Percentiles rank a stretch among this genome's conserved stretches.
These are phyloP conservation scores for Nemania sp. DNA, from an alignment of 2,329 filamentous ascomycete species.

Conservation along the genomic window DNA sequence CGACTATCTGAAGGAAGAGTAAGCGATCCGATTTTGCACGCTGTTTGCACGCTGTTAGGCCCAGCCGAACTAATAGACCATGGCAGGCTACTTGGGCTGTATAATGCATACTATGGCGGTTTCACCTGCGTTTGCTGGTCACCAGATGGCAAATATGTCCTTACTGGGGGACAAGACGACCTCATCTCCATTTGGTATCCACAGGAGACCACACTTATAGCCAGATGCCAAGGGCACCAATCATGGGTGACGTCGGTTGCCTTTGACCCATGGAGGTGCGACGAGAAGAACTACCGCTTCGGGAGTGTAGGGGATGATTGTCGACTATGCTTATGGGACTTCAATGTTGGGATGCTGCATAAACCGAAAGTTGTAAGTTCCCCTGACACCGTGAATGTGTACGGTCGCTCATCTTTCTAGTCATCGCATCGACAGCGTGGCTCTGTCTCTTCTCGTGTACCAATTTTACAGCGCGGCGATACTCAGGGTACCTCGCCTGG, in stretches of 20 bases:
- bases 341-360: conserved; percentile 94
- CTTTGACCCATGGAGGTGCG: conserved; percentile 96
- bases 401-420: conserved; percentile 36
- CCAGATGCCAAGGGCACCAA: conserved; percentile 90
- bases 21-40: conserved; percentile 40
- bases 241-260: conserved; percentile 94
- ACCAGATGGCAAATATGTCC: conserved; percentile 91
- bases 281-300: conserved; percentile 92
- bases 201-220: conserved; percentile 79
- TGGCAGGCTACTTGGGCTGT: conserved; percentile 77
- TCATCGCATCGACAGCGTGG: conserved; percentile 60
- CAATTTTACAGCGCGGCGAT: conserved; percentile 58
- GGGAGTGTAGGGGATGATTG: conserved; percentile 96
- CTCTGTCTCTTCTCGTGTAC: conserved; percentile 56
- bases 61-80: conserved; percentile 9
- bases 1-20: conserved; percentile 90
- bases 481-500: conserved; percentile 61
- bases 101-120: conserved; percentile 90
- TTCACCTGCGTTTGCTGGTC: conserved; percentile 96
- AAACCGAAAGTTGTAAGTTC: conserved; percentile 77
- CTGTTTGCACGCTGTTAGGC: no score
- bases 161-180: conserved; percentile 95
- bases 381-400: conserved; percentile 15
- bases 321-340: conserved; percentile 91
- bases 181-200: conserved; percentile 95